Percentiles rank a stretch among this genome's conserved stretches.
Evolutionary conservation across 306 rosid species (phyloP).

Genomic region (Dalbergia cultrata): DNA sequence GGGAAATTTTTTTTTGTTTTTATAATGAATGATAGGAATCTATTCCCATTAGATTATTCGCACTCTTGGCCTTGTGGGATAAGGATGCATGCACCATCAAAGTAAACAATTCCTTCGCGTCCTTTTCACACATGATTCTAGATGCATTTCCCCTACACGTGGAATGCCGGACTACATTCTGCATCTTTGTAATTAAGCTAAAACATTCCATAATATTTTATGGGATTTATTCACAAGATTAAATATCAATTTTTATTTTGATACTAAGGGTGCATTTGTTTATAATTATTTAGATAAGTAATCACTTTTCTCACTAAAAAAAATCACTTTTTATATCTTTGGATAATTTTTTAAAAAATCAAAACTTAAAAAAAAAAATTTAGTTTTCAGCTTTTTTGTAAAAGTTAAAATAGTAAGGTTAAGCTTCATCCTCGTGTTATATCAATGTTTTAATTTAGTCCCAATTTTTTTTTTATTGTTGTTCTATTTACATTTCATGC

Average conservation of each 20-base stretch:
- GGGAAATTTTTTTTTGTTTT: neutral
- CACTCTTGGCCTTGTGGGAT: neutral
- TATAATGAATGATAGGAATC: constrained; percentile 20
- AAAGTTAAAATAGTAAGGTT: too few relatives aligned
- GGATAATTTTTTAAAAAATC: too few relatives aligned
- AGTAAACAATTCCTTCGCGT: neutral
- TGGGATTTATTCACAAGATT: neutral
- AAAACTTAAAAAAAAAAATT: too few relatives aligned
- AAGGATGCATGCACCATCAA: constrained; percentile 23
- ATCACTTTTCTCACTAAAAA: too few relatives aligned
- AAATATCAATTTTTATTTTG: neutral
- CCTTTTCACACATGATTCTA: neutral
- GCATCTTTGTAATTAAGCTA: neutral
- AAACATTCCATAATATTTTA: neutral
- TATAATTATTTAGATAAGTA: too few relatives aligned
- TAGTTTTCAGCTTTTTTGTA: too few relatives aligned
- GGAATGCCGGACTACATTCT: neutral
- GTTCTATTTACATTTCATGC: too few relatives aligned
- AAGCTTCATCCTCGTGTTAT: too few relatives aligned
- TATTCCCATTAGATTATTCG: constrained; percentile 4
- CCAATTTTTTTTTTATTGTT: too few relatives aligned
- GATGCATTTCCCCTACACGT: constrained; percentile 5
- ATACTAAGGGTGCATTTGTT: too few relatives aligned
- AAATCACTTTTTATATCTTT: too few relatives aligned
- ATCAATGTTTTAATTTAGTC: too few relatives aligned